Conservation (phyloP, 2,329 filamentous ascomycete species). For the Arthrobotrys pseudoclavata region DNA sequence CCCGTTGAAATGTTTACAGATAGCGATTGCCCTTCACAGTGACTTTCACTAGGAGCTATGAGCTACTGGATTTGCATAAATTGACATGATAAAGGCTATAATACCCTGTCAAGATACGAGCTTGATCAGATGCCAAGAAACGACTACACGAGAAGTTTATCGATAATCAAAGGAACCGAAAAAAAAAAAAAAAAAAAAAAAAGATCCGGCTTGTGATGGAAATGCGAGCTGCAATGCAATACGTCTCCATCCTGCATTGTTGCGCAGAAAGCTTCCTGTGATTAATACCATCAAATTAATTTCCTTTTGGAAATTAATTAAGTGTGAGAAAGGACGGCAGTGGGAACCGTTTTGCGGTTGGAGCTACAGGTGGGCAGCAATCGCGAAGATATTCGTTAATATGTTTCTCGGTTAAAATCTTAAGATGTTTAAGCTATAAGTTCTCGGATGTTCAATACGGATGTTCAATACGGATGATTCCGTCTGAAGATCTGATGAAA, state of each 20-base stretch:
- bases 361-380: no score
- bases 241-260: slow-evolving; percentile 22
- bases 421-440: no score
- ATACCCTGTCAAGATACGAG: background rate
- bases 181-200: no score
- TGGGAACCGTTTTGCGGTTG: background rate
- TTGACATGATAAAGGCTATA: background rate
- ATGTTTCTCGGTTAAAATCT: slow-evolving; percentile 16
- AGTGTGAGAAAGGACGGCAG: background rate
- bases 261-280: slow-evolving; percentile 1
- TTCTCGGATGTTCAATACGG: background rate
- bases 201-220: background rate
- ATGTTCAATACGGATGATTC: slow-evolving; percentile 1
- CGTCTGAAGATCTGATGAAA: background rate
- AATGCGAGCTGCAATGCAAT: slow-evolving; percentile 8
- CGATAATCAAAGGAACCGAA: slow-evolving; percentile 3
- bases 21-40: background rate
- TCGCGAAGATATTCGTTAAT: background rate
- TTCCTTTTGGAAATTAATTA: no score
- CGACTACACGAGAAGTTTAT: background rate
- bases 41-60: no score
- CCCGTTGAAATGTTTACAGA: background rate
- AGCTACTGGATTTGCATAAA: no score
- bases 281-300: background rate
- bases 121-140: background rate